Evolutionary conservation across 179 eudicot species (phyloP), one percentile per base, ranked within the genome.

Genomic region (Camellia oleifera): DNA sequence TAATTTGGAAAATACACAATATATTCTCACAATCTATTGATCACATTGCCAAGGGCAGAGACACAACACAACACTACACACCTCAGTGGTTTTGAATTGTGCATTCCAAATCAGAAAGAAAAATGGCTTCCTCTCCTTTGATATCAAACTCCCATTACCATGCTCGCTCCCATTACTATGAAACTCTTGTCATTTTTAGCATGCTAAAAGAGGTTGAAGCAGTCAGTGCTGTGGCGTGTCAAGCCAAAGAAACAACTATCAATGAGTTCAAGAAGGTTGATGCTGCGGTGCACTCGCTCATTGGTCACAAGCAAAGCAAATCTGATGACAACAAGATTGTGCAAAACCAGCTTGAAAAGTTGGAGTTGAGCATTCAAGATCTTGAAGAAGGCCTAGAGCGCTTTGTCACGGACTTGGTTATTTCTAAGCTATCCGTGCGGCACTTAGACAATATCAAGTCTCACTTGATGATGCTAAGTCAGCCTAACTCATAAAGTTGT

Each of bases 91-190:
- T 32, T 53, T 14, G 58, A 50, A 48, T 71, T 71, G 42, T 9
- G 14, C 63, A 23, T 26, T 54, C 76, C n/a, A 23, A 52, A 20
- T 58, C 44, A 7, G 65, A 53, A 17, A 53, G 9, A 13, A 69
- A 81, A 77, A 46, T 88, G 90, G 86, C 83, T 9, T 80, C 58
- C 78, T 86, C 88, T 76, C 83, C 85, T 57, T 74, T 85, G 77
- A 86, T 58, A 86, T 44, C 86, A 80, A 79, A 86, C 45, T 2
- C 79, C 42, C 45, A 23, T 50, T 23, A 17, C 58, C 79, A 86
- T 9, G 23, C 61, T 79, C 86, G 92, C 56, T 85, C 90, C 26
- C 26, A 23, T 23, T 23, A 74, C 44, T 57, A 50, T 15, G 77
- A 62, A 42, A 63, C 44, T 67, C 13, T 77, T 65, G 18, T 50